Conservation (phyloP, 441 rosid species). For the Flueggea neowawraea region DNA sequence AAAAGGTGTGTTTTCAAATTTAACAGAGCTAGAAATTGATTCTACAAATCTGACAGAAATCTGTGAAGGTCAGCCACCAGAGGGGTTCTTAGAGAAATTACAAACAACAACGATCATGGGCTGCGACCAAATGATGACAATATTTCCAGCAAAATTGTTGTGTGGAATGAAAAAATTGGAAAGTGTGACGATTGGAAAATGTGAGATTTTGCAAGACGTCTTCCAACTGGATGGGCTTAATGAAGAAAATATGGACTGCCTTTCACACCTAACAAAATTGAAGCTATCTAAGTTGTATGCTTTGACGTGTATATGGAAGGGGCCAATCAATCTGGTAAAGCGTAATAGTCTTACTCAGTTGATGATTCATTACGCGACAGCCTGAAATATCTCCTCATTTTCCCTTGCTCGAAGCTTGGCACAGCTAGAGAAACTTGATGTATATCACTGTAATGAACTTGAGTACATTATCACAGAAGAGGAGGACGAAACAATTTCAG, state of each 20-base stretch:
- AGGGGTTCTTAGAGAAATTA: slow-evolving; percentile 8
- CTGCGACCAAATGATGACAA: neutral
- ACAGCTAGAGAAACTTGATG: slow-evolving; percentile 5
- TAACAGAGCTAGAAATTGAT: slow-evolving; percentile 1
- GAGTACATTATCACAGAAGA: slow-evolving; percentile 5
- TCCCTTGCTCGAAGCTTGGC: slow-evolving; percentile 6
- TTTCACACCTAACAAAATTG: slow-evolving; percentile 5
- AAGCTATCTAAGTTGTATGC: neutral
- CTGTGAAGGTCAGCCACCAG: slow-evolving; percentile 13
- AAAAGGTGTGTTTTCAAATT: slow-evolving; percentile 2
- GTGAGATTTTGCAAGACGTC: slow-evolving; percentile 2
- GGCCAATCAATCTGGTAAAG: neutral
- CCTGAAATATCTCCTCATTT: neutral
- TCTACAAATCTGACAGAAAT: neutral
- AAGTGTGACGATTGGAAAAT: neutral
- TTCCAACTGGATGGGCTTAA: slow-evolving; percentile 2
- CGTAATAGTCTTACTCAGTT: slow-evolving; percentile 2
- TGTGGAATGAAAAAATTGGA: neutral
- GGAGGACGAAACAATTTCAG: neutral
- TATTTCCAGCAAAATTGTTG: slow-evolving; percentile 2
- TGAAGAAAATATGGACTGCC: neutral
- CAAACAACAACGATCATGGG: neutral
- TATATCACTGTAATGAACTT: neutral
- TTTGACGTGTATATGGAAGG: slow-evolving; percentile 15
- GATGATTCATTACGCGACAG: neutral